Base-by-base conservation (phyloP, 2,329 filamentous ascomycete species). In the Rachicladosporium sp. region DNA sequence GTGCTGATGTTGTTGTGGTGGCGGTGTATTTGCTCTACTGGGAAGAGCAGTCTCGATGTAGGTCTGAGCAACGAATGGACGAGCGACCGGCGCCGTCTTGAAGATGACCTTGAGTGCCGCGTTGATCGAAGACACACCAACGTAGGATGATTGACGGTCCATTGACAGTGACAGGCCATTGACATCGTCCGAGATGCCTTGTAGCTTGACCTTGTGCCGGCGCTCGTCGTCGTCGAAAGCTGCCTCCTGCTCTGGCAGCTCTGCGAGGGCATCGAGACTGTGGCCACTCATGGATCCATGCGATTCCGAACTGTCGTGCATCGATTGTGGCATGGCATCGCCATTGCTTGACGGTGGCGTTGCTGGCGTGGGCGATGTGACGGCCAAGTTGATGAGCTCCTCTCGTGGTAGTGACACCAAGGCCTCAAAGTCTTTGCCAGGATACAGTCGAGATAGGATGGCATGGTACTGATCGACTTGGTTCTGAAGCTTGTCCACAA, bases 221-320 rank as follows among this genome's bases (percentile, higher is more conserved):
- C 49, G 60, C 29, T 61, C 74, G 53, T 86, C 80, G 44, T 85
- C 81, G 71, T 75, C 78, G 15, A 19, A 19, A 53, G 78, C 76
- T 3, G 70, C 68, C 47, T 78, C 74, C 35, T 73, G 67, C 13
- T 70, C 67, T 0, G 82, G 80, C n/a, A 41, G 37, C 50, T 81
- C 78, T 55, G 87, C 82, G 10, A 87, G 68, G 33, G 69, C 67
- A 46, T 74, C 71, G 4, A 76, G 61, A 40, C 69, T 73, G 6
- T 71, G 68, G 11, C 60, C 60, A 35, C 69, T 68, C 41, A 71
- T 70, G 12, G 69, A 66, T 9, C 49, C 60, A 15, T 52, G 51
- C 50, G 59, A 42, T 10, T 38, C 34, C 12, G 12, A 40, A 3
- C 11, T 9, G 10, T 15, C 10, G n/a, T 21, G n/a, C 3, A 23